Conservation (phyloP, 2,329 filamentous ascomycete species). For the Cladosporium austrohemisphaericum region DNA sequence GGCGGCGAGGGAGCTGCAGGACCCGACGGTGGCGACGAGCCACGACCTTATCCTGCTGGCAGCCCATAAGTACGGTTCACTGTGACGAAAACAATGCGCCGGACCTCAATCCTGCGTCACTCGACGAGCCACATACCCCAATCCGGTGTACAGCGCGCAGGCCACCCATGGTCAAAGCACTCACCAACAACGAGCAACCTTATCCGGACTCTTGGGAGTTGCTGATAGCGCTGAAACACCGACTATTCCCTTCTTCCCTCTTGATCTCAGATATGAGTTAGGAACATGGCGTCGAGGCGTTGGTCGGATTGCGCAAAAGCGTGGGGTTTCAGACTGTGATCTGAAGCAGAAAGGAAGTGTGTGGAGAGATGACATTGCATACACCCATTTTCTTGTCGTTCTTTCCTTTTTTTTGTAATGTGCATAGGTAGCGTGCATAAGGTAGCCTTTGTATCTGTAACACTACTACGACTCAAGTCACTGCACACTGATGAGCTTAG, state of each 20-base stretch:
- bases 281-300: background rate
- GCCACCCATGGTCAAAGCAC: too few species aligned
- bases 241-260: too few species aligned
- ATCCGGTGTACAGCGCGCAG: too few species aligned
- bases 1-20: background rate
- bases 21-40: background rate
- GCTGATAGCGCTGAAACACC: background rate
- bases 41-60: conserved; percentile 12
- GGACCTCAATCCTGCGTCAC: too few species aligned
- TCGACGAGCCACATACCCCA: too few species aligned
- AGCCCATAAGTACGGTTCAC: background rate
- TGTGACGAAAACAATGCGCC: too few species aligned
- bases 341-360: background rate
- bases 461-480: too few species aligned
- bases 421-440: conserved; percentile 1
- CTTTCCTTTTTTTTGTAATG: background rate
- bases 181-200: too few species aligned
- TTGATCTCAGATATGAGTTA: background rate
- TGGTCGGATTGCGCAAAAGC: background rate
- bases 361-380: background rate
- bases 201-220: background rate
- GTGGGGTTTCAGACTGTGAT: background rate
- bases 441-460: background rate
- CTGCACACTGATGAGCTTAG: too few species aligned
- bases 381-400: background rate